Percentiles rank a stretch among this genome's conserved stretches.
These are phyloP conservation scores for Stevia rebaudiana DNA, from an alignment of 140 eudicot species.

Conservation along the genomic window DNA sequence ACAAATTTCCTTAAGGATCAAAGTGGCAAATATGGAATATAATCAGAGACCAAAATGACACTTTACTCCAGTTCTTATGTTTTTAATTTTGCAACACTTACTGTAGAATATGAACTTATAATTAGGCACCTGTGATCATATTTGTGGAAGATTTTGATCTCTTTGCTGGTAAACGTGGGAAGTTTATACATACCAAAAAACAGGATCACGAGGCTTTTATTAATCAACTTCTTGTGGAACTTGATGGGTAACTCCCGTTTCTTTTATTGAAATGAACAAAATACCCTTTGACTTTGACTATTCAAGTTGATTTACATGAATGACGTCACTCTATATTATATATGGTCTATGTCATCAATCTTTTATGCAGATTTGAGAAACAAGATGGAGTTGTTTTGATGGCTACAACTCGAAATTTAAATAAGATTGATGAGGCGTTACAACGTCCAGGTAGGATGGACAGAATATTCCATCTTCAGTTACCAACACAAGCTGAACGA, in stretches of 20 bases:
- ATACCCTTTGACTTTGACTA: not conserved
- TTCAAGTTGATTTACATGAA: not conserved
- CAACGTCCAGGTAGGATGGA: slow-evolving; percentile 99
- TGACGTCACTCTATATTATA: not conserved
- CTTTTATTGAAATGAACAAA: not conserved
- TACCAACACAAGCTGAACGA: slow-evolving; percentile 76
- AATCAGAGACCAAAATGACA: too few species aligned
- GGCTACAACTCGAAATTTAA: slow-evolving; percentile 84
- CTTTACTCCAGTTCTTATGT: too few species aligned
- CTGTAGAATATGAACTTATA: slow-evolving; percentile 14
- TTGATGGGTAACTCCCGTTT: slow-evolving; percentile 69
- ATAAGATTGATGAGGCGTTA: slow-evolving; percentile 78
- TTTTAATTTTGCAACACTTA: not conserved
- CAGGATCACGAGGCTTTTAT: slow-evolving; percentile 96
- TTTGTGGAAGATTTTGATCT: slow-evolving; percentile 91
- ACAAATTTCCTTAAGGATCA: too few species aligned
- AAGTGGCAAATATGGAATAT: too few species aligned
- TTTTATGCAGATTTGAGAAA: slow-evolving; percentile 71
- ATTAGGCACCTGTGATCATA: slow-evolving; percentile 90
- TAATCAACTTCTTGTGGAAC: slow-evolving; percentile 94
- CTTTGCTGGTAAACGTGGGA: slow-evolving; percentile 92
- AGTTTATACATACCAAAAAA: slow-evolving; percentile 68
- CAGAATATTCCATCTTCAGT: slow-evolving; percentile 83
- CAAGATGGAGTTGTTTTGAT: slow-evolving; percentile 95
- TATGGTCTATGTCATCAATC: slow-evolving; percentile 2